Base-by-base conservation (phyloP, 2,329 filamentous ascomycete species). In the Ophiostoma tasmaniense region DNA sequence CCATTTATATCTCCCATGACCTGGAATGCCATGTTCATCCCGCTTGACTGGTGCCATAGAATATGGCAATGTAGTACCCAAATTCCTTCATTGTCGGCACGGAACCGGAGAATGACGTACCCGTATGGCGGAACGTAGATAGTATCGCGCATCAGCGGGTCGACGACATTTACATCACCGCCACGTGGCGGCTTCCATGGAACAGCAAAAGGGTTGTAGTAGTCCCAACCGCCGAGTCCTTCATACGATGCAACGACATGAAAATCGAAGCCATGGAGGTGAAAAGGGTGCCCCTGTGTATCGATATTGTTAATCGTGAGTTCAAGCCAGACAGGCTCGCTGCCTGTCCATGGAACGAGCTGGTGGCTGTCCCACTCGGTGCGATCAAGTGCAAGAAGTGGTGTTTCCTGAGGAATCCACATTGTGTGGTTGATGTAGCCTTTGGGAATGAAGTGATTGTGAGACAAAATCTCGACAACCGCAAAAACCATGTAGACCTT, bases 231-330 rank as follows among this genome's bases (percentile, higher is more conserved):
- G n/a, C 73, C 71, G 10, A 70, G 66, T 1, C 70, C 73, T n/a
- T 69, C 65, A 28, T 74, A 67, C 0, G 71, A 70, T 17, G 69
- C 71, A 0, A 75, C 30, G 25, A 75, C 72, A 35, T 73, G 75
- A 37, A 75, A 73, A 52, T 74, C 72, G n/a, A 73, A 73, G 17
- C 74, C 73, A 50, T 75, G 74, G 17, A 75, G 65, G 50, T 75
- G 74, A 52, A 75, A 75, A 0, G 74, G 72, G 50, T 75, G 74
- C 3, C 73, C 73, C n/a, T 72, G 70, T 2, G 70, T 72, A 42
- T 74, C 74, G 25, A 75, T 65, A 62, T 75, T 75, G 70, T 75
- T 75, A 67, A 75, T 72, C 0, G 73, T 72, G 8, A 75, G 68
- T 42, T 75, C 74, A 13, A 75, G 73, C 73, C 74, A 75, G 0